Evolutionary conservation across 345 rosid species (phyloP).

Genomic region (Brassica carinata): DNA sequence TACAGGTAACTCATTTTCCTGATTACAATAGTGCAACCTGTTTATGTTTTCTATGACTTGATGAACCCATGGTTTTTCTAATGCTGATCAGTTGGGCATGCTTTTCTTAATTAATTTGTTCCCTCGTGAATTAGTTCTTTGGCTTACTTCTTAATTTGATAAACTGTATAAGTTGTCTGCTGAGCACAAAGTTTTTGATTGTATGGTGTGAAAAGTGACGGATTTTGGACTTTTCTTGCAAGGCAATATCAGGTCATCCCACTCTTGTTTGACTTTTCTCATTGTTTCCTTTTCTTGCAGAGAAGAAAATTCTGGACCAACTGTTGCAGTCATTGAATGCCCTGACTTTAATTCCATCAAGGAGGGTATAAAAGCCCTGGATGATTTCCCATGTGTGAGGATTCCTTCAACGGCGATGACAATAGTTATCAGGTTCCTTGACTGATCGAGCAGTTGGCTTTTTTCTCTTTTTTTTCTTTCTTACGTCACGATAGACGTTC

Average conservation of each 20-base stretch:
- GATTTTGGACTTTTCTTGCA: conserved; percentile 16
- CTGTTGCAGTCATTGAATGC: conserved; percentile 75
- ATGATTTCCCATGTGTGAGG: conserved; percentile 87
- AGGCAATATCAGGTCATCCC: conserved; percentile 17
- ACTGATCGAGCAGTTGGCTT: neutral
- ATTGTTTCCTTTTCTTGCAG: conserved; percentile 48
- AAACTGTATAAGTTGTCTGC: too few relatives aligned
- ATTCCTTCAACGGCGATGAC: conserved; percentile 85
- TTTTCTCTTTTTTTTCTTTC: neutral
- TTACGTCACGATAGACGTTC: neutral
- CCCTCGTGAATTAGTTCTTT: neutral
- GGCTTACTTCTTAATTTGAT: neutral
- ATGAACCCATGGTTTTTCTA: conserved; percentile 9
- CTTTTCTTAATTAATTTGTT: neutral
- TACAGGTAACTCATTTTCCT: conserved; percentile 54
- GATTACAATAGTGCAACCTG: conserved; percentile 17
- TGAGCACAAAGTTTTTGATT: neutral
- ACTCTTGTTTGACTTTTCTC: conserved; percentile 12
- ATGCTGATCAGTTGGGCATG: conserved; percentile 5
- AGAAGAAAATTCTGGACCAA: conserved; percentile 77
- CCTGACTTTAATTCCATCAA: conserved; percentile 61
- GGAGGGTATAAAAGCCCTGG: conserved; percentile 65
- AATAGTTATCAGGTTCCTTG: conserved; percentile 81
- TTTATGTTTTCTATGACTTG: conserved; percentile 9
- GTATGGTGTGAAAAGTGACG: neutral